Evolutionary conservation across 1,284 basidiomycete species (phyloP).

Genomic region (Ustilago sp.): DNA sequence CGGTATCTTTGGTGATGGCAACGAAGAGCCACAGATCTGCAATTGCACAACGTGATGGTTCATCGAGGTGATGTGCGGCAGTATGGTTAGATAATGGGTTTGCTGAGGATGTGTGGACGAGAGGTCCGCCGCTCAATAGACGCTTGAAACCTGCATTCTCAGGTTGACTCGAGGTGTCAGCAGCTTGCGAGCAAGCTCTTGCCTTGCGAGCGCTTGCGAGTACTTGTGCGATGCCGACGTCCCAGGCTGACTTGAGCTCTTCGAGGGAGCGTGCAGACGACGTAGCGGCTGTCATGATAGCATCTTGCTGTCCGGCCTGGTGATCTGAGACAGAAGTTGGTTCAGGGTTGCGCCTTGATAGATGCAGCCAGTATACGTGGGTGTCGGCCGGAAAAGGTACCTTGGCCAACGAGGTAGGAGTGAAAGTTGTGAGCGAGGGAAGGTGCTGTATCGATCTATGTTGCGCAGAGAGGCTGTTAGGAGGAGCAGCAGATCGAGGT

Average conservation of each 20-base stretch:
- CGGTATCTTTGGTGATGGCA: conserved; percentile 8
- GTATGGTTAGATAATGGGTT: neutral
- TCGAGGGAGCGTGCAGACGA: neutral
- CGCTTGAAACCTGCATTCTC: neutral
- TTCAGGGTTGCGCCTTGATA: neutral
- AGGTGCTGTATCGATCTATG: conserved; percentile 24
- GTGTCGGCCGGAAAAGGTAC: conserved; percentile 22
- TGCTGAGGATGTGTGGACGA: conserved; percentile 13
- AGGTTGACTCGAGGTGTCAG: neutral
- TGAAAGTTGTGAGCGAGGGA: conserved; percentile 23
- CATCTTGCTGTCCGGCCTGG: neutral
- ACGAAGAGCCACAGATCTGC: conserved; percentile 31
- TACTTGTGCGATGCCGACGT: conserved; percentile 7
- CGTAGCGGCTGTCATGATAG: neutral
- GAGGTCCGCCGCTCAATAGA: conserved; percentile 6
- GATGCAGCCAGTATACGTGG: conserved; percentile 25
- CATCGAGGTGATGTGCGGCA: neutral
- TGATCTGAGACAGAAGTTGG: too few relatives aligned
- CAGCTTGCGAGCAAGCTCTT: neutral
- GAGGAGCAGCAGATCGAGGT: conserved; percentile 23
- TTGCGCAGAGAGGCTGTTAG: conserved; percentile 13
- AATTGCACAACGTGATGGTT: neutral
- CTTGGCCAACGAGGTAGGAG: conserved; percentile 32
- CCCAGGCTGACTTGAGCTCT: conserved; percentile 10
- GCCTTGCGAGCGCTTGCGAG: conserved; percentile 1